Evolutionary conservation across 1,284 basidiomycete species (phyloP), one percentile per base, ranked within the genome.

Genomic region (Microbotryum scabiosae): DNA sequence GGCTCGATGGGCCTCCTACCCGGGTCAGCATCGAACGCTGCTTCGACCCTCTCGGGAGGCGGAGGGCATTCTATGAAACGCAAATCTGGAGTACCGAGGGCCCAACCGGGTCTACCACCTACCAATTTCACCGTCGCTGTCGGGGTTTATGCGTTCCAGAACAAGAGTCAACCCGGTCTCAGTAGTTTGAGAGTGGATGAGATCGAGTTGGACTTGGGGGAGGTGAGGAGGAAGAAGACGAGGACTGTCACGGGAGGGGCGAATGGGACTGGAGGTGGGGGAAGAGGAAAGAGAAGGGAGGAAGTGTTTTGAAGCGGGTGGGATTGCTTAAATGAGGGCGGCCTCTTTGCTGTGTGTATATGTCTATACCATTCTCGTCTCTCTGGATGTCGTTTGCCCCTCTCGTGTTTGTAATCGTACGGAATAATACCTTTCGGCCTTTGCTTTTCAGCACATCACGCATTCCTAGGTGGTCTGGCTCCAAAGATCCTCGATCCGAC

Each of bases 401-500:
- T 9, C 8, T 30, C 16, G 2, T 41, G 14, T 41, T 41, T 12
- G 36, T 41, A 41, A 41, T 41, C 14, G 36, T 12, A 41, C 16
- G 36, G 36, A 41, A 10, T n/a, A 10, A 51, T 51, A 21, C 26
- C 20, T 51, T 28, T 51, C 51, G 23, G 32, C 9, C 10, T 25
- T 16, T 30, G 8, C 30, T 4, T 41, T 41, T 9, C 36, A 41
- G 2, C 1, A 16, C 14, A 4, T 56, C 47, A 59, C 4, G 41
- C 12, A 44, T 59, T 59, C 4, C 30, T 43, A 12, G 63, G 55
- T 25, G 72, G 69, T 20, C 76, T 63, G 23, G 64, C 76, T 0
- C 94, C 94, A 74, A 97, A 97, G 59, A 97, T 90, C 25, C 86
- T 84, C 8, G 88, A 92, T 0, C 94, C 94, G 4, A 98, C 91